Percentiles rank a stretch among this genome's conserved stretches.
Evolutionary conservation across 352 stramenopile species (phyloP).

Genomic region (Achlya hypogyna): DNA sequence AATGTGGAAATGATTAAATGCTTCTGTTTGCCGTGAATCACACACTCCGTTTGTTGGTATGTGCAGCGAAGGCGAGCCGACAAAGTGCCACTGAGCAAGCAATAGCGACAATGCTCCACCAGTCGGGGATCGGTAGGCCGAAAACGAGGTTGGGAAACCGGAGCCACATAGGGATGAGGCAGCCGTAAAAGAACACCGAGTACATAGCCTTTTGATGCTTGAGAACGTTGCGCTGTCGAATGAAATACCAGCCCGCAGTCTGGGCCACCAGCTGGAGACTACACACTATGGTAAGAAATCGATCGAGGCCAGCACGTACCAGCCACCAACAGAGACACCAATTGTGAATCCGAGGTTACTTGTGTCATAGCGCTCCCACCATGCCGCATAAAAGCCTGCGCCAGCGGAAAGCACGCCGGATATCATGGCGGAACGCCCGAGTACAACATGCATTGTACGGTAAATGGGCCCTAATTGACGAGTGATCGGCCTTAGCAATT

Average conservation of each 20-base stretch:
- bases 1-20: no score
- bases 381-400: neutral
- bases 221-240: neutral
- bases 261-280: neutral
- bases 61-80: no score
- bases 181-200: neutral
- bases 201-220: neutral
- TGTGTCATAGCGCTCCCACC: neutral
- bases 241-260: neutral
- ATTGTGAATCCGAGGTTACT: neutral
- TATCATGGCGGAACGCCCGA: slow-evolving; percentile 1
- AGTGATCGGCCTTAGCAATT: neutral
- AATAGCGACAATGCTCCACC: no score
- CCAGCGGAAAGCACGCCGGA: neutral
- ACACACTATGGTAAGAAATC: neutral
- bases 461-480: neutral
- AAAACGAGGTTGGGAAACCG: neutral
- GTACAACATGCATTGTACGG: neutral
- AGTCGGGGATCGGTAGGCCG: neutral
- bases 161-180: slow-evolving; percentile 10
- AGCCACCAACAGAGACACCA: neutral
- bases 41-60: no score
- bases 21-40: no score
- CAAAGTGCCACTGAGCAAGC: no score
- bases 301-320: neutral